phyloP scores from a whole-genome alignment of 163 green algal species.

The Chloroidium sp. region DNA sequence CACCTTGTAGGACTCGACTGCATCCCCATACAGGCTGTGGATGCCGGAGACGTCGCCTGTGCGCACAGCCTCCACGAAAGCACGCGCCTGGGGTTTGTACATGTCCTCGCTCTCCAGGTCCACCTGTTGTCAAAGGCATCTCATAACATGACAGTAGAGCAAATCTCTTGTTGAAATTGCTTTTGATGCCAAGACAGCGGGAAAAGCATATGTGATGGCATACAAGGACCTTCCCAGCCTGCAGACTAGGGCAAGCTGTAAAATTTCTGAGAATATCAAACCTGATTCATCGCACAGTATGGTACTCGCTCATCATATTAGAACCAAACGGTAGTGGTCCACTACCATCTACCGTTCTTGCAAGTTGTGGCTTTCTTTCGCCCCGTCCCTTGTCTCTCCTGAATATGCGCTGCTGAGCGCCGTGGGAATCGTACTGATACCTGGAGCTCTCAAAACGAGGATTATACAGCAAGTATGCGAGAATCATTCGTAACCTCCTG shows the following conservation, averaged over 20 bases:
- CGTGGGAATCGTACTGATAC: no score
- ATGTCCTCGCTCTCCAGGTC: slow-evolving; percentile 17
- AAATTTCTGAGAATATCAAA: background rate
- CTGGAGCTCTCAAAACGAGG: no score
- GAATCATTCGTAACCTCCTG: no score
- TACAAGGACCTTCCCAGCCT: background rate
- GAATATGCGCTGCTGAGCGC: no score
- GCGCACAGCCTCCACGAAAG: slow-evolving; percentile 16
- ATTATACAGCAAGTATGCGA: no score
- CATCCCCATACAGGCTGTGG: background rate
- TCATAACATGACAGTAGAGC: background rate
- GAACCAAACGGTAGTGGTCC: background rate
- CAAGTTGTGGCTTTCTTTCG: no score
- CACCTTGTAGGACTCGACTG: background rate
- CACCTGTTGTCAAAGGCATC: slow-evolving; percentile 5
- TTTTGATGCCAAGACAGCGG: background rate
- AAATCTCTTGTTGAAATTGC: background rate
- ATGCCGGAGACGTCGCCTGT: slow-evolving; percentile 3
- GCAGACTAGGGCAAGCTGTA: background rate
- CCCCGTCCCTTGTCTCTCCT: no score
- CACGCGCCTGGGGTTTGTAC: slow-evolving; percentile 20
- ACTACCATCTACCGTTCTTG: no score
- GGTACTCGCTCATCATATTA: background rate
- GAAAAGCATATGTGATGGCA: background rate
- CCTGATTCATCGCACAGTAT: background rate